Conservation (phyloP, 768 basidiomycete species). For the Rubroboletus satanas region DNA sequence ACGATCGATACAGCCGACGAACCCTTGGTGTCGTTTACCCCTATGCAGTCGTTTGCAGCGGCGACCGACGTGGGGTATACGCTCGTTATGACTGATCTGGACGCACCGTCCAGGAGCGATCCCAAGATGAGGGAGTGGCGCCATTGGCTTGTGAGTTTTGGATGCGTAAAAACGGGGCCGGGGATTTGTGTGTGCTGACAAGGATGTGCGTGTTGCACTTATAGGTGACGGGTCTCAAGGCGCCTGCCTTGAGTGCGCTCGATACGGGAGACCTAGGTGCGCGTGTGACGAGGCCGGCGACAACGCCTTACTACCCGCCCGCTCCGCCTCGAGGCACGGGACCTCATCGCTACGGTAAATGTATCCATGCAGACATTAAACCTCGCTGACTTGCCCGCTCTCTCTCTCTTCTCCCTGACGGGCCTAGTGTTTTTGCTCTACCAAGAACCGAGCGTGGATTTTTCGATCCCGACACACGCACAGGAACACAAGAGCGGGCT, state of each 20-base stretch:
- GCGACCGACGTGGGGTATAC: slow-evolving; percentile 42
- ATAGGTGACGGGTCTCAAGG: slow-evolving; percentile 39
- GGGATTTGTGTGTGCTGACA: neutral
- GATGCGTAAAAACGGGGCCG: too few relatives aligned
- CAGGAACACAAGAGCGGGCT: slow-evolving; percentile 43
- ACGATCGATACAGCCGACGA: slow-evolving; percentile 43
- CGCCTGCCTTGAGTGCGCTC: slow-evolving; percentile 29
- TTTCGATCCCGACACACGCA: slow-evolving; percentile 42
- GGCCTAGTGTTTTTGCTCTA: slow-evolving; percentile 53
- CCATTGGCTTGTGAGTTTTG: slow-evolving; percentile 49
- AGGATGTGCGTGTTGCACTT: neutral
- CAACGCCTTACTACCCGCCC: slow-evolving; percentile 56
- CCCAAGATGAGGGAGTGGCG: slow-evolving; percentile 51
- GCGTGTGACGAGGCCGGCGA: slow-evolving; percentile 42
- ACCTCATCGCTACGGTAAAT: slow-evolving; percentile 54
- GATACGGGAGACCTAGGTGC: slow-evolving; percentile 35
- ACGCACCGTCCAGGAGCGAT: slow-evolving; percentile 49
- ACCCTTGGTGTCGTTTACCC: slow-evolving; percentile 45
- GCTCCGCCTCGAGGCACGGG: slow-evolving; percentile 52
- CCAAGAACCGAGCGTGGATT: slow-evolving; percentile 46
- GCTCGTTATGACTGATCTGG: slow-evolving; percentile 56
- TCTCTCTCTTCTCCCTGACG: too few relatives aligned
- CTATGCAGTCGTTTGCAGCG: slow-evolving; percentile 35
- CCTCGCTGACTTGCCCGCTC: neutral
- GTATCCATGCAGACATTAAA: neutral